phyloP scores from a whole-genome alignment of 2,329 filamentous ascomycete species.

The Chrysoporthe puriensis region DNA sequence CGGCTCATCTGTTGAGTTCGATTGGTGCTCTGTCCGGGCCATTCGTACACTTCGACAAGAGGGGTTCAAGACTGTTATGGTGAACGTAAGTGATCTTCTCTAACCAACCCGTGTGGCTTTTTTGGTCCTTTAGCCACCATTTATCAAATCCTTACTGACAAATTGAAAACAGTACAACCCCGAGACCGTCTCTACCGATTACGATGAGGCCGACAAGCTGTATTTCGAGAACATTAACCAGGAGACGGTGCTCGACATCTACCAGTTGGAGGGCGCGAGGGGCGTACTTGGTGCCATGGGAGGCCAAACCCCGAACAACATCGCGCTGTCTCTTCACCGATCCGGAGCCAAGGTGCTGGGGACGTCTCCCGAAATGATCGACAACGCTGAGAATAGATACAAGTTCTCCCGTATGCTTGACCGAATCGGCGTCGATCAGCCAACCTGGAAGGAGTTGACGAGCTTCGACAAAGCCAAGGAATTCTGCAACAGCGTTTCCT shows the following conservation, averaged over 20 bases:
- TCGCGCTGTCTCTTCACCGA: slow-evolving; percentile 85
- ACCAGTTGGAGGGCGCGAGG: slow-evolving; percentile 79
- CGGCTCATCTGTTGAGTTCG: slow-evolving; percentile 96
- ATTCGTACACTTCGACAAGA: slow-evolving; percentile 86
- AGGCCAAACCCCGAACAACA: slow-evolving; percentile 97
- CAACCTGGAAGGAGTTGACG: slow-evolving; percentile 96
- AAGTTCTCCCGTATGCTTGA: slow-evolving; percentile 99
- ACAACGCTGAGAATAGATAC: slow-evolving; percentile 94
- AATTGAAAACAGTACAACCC: slow-evolving; percentile 59
- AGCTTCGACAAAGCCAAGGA: slow-evolving; percentile 87
- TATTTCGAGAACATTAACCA: slow-evolving; percentile 96
- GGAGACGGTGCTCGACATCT: slow-evolving; percentile 91
- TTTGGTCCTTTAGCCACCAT: background rate
- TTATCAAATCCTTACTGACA: background rate
- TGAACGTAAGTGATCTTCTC: slow-evolving; percentile 56
- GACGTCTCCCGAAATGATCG: slow-evolving; percentile 98
- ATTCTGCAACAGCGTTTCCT: slow-evolving; percentile 88
- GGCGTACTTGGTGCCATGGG: slow-evolving; percentile 96
- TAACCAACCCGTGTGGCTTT: background rate
- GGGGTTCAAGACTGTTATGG: slow-evolving; percentile 94
- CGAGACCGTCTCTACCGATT: slow-evolving; percentile 88
- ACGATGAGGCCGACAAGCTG: slow-evolving; percentile 89
- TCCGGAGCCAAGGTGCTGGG: slow-evolving; percentile 91
- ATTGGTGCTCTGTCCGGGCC: slow-evolving; percentile 96
- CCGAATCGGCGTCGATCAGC: slow-evolving; percentile 91